phyloP scores from a whole-genome alignment of 148 eudicot genomes.

The Rhododendron ovatum region DNA sequence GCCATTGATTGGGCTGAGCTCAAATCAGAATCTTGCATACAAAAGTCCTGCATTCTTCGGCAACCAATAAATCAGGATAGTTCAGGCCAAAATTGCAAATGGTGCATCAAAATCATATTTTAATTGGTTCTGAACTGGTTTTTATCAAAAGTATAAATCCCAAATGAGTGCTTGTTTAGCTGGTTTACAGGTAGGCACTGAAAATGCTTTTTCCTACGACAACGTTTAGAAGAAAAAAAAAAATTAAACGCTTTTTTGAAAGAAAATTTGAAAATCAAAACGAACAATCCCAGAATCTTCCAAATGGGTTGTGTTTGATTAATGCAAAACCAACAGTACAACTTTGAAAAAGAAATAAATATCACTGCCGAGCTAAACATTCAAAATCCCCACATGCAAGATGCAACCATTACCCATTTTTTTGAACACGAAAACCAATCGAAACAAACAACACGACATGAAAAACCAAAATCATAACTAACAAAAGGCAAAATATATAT shows the following conservation, averaged over 20 bases:
- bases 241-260: background rate
- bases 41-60: constrained; percentile 33
- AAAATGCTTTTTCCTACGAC: background rate
- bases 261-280: background rate
- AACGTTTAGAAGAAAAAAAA: no score
- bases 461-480: background rate
- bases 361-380: no score
- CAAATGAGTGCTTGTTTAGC: background rate
- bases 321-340: background rate
- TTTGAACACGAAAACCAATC: background rate
- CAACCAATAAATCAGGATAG: background rate
- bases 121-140: background rate
- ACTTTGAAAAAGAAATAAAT: background rate
- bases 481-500: background rate
- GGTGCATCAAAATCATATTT: background rate
- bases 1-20: constrained; percentile 21
- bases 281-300: background rate
- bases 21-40: constrained; percentile 27
- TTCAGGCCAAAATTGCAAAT: background rate
- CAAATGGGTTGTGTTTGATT: background rate
- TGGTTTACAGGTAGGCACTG: background rate
- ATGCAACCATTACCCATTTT: background rate
- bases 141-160: background rate
- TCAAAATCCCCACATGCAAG: constrained; percentile 4
- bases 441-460: no score